Percentiles rank a stretch among this genome's conserved stretches.
Conservation (phyloP, 208 protist species). For the Leishmania guyanensis region DNA sequence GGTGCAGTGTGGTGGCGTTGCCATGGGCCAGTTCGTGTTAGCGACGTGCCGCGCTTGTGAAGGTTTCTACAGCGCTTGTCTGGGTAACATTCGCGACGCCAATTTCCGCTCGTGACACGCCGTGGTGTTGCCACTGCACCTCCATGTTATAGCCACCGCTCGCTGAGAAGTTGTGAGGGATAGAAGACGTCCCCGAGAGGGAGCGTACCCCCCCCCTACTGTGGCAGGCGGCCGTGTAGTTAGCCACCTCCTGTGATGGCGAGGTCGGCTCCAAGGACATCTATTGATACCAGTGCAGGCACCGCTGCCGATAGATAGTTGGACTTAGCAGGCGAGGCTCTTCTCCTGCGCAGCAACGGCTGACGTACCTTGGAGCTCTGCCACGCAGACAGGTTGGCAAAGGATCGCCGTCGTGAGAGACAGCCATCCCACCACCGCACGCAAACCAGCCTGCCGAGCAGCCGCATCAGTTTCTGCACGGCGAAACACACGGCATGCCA, state of each 20-base stretch:
- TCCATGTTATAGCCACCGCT: neutral
- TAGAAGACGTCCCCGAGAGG: neutral
- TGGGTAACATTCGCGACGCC: neutral
- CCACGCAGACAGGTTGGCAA: neutral
- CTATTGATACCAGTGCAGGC: neutral
- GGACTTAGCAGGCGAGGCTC: neutral
- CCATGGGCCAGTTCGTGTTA: no score
- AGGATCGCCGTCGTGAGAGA: neutral
- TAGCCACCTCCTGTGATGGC: neutral
- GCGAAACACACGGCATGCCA: neutral
- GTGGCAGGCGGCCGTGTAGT: neutral
- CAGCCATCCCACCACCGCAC: constrained; percentile 21
- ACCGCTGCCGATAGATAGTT: neutral
- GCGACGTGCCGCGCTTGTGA: neutral
- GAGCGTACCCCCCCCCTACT: no score
- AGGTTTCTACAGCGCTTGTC: neutral
- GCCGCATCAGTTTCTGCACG: constrained; percentile 12
- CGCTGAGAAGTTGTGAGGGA: neutral
- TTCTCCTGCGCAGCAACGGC: neutral
- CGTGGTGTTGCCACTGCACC: neutral
- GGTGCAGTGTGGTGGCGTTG: neutral
- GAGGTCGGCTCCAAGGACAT: no score
- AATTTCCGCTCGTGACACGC: neutral
- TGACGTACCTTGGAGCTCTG: no score
- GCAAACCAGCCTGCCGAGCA: constrained; percentile 15